Conservation (phyloP, 1,284 basidiomycete species). For the Fomitopsis palustris region DNA sequence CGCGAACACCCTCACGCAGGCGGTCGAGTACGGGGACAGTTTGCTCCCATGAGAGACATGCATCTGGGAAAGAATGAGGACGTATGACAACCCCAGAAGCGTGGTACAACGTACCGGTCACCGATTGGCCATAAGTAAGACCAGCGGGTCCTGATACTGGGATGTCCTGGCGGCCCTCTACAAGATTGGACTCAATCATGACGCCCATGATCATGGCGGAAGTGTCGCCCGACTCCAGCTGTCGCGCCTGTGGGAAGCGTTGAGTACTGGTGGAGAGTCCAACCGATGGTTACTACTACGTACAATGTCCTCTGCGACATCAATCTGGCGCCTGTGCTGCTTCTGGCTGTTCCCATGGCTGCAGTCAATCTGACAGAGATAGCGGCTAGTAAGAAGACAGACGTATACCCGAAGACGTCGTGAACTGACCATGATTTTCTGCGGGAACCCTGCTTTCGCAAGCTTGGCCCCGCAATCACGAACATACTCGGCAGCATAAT, state of each 20-base stretch:
- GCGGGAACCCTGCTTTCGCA: conserved; percentile 72
- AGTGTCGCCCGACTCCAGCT: conserved; percentile 71
- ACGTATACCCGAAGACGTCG: not conserved
- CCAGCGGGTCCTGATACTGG: conserved; percentile 73
- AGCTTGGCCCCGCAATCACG: conserved; percentile 76
- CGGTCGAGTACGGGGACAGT: conserved; percentile 80
- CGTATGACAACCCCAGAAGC: not conserved
- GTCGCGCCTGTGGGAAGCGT: conserved; percentile 49
- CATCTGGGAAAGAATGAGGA: conserved; percentile 41
- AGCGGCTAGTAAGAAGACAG: not conserved
- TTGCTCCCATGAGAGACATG: conserved; percentile 88
- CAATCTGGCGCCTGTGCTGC: conserved; percentile 80
- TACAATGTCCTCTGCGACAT: conserved; percentile 84
- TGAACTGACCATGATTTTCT: conserved; percentile 76
- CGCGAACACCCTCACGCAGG: conserved; percentile 77
- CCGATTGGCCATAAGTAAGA: conserved; percentile 85
- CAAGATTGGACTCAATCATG: conserved; percentile 95
- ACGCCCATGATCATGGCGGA: conserved; percentile 86
- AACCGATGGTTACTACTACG: conserved; percentile 29
- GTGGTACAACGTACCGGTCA: conserved; percentile 44
- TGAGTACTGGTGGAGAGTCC: not conserved
- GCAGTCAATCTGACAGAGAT: conserved; percentile 77
- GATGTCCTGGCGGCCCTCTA: conserved; percentile 88
- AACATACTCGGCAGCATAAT: conserved; percentile 79
- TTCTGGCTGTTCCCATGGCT: conserved; percentile 93